Percentiles rank a stretch among this genome's conserved stretches.
These are phyloP conservation scores for Trypanosoma platydactyli DNA, from an alignment of 208 protist genomes.

Conservation along the genomic window DNA sequence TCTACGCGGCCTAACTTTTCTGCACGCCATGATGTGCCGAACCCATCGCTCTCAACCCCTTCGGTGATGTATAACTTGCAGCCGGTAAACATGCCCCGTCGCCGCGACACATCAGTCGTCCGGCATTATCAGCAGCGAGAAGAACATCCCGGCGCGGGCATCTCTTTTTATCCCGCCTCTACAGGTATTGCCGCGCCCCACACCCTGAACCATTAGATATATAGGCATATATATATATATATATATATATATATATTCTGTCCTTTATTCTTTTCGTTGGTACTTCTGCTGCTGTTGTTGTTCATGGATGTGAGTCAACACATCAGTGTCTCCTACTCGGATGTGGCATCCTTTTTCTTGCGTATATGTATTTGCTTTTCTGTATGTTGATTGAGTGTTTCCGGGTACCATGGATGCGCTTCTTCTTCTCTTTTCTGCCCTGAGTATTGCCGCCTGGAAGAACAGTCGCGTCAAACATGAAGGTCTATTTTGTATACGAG, in stretches of 20 bases:
- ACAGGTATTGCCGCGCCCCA: not conserved
- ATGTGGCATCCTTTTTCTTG: too few species aligned
- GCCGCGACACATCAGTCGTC: not conserved
- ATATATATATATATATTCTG: not conserved
- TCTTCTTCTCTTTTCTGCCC: too few species aligned
- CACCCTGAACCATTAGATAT: not conserved
- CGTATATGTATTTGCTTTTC: too few species aligned
- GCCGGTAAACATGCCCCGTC: not conserved
- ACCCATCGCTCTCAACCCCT: too few species aligned
- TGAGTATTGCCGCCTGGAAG: too few species aligned
- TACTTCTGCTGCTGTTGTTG: slow-evolving; percentile 5
- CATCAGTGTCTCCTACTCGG: too few species aligned
- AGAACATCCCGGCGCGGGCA: not conserved
- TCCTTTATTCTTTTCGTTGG: slow-evolving; percentile 11
- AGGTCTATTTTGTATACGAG: slow-evolving; percentile 78
- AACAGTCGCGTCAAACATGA: too few species aligned
- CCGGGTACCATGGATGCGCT: too few species aligned
- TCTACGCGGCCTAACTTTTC: too few species aligned
- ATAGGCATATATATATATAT: not conserved
- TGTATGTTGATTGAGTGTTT: too few species aligned
- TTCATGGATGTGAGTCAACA: slow-evolving; percentile 2
- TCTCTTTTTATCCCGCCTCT: not conserved
- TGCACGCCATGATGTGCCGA: too few species aligned
- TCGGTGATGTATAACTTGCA: not conserved
- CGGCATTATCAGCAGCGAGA: not conserved